These are phyloP conservation scores for Vitis vinifera DNA, from an alignment of 164 flowering plant genomes.

Conservation along the genomic window ASM3070453v1 NC_081822.1:4377501-4378000, in stretches of 20 bases:
- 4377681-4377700: not conserved
- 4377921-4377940: conserved; percentile 21
- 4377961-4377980: not conserved
- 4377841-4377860: conserved; percentile 51
- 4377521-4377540: not conserved
- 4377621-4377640: not conserved
- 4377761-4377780: not conserved
- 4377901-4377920: conserved; percentile 29
- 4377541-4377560: no score
- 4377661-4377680: not conserved
- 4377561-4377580: no score
- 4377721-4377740: not conserved
- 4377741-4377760: not conserved
- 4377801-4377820: conserved; percentile 34
- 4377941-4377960: not conserved
- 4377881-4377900: conserved; percentile 38
- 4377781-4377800: not conserved
- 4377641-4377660: not conserved
- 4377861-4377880: conserved; percentile 8
- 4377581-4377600: no score
- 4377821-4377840: conserved; percentile 53
- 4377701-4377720: not conserved
- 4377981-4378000: no score
- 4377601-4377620: no score
- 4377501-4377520: no score